phyloP scores from a whole-genome alignment of 768 basidiomycete genomes.

The Cubamyces lactineus region DNA sequence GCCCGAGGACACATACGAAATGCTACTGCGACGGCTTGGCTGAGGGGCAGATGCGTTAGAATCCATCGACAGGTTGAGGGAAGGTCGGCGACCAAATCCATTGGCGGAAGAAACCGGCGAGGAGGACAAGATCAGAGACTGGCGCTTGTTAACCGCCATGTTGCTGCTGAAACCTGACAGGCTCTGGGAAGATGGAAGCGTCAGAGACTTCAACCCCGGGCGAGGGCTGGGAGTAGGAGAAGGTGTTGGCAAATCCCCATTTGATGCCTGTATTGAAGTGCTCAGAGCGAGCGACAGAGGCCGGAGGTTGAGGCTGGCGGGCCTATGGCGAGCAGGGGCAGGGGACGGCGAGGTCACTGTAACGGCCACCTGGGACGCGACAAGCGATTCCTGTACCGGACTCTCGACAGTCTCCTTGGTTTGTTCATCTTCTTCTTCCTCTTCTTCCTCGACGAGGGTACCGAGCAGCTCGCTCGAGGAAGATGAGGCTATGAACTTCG shows the following conservation, averaged over 20 bases:
- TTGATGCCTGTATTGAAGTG: conserved; percentile 40
- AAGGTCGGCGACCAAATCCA: conserved; percentile 42
- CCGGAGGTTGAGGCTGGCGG: conserved; percentile 66
- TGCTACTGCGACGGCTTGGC: conserved; percentile 60
- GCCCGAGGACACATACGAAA: conserved; percentile 68
- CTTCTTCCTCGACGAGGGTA: conserved; percentile 84
- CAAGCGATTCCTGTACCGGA: conserved; percentile 17
- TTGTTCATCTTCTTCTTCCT: conserved; percentile 61
- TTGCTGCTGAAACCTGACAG: conserved; percentile 19
- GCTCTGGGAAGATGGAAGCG: conserved; percentile 41
- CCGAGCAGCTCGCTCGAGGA: conserved; percentile 76
- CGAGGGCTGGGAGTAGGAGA: conserved; percentile 54
- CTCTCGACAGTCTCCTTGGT: conserved; percentile 17
- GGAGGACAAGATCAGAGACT: conserved; percentile 40
- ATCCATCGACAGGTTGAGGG: conserved; percentile 30
- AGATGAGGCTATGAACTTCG: conserved; percentile 64
- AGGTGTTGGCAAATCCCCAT: conserved; percentile 50
- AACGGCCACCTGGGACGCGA: conserved; percentile 11
- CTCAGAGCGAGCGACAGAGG: conserved; percentile 72
- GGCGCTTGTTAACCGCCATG: conserved; percentile 33
- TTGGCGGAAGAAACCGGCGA: conserved; percentile 36
- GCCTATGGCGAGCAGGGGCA: conserved; percentile 57
- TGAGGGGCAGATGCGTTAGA: conserved; percentile 28
- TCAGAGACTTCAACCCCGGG: conserved; percentile 55
- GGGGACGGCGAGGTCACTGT: conserved; percentile 31